Evolutionary conservation across 192 early-diverging fungal species (phyloP), one percentile per base, ranked within the genome.

Genomic region (Entrophospora sp.): DNA sequence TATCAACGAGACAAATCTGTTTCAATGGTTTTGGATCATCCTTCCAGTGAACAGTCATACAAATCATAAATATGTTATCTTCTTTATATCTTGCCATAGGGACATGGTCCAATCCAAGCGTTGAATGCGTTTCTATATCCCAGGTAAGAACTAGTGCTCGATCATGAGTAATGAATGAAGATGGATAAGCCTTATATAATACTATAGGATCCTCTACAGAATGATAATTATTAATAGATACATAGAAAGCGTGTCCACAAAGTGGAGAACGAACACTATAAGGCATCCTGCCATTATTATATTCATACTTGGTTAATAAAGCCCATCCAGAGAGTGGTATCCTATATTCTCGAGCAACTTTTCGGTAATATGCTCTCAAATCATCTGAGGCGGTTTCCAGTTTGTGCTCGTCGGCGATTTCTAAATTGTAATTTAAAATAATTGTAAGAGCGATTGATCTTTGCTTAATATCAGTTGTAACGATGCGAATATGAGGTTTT

Each of bases 381-480:
- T 58, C 55, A 58, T 58, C 32, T 58, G 55, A 58, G 4, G 55
- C 55, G 35, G 30, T 58, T 58, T 52, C 49, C 49, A 52, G 49
- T 1, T 49, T 49, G 24, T 49, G 24, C 24, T 49, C 48, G 14
- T 20, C 14, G 24, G 24, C 24, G 24, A 49, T 49, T 24, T 58
- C 24, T 4, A 58, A 37, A 32, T 58, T 58, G 35, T 32, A 14
- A n/a, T 32, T 22, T 58, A 35, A 9, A 27, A 58, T 58, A 25
- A 27, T 27, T 22, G 10, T n/a, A 27, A 52, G 14, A 36, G 32
- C 55, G 31, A 20, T 58, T 18, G 31, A 35, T 37, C 32, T 58
- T 36, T 58, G 10, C 1, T 14, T 14, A 58, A 16, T 58, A 58
- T 22, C 18, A n/a, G 14, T 32, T 36, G 35, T 58, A 58, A 52